Percentiles rank a stretch among this genome's conserved stretches.
phyloP scores from a whole-genome alignment of 1,284 basidiomycete species.

The Fistulinella staudtii region DNA sequence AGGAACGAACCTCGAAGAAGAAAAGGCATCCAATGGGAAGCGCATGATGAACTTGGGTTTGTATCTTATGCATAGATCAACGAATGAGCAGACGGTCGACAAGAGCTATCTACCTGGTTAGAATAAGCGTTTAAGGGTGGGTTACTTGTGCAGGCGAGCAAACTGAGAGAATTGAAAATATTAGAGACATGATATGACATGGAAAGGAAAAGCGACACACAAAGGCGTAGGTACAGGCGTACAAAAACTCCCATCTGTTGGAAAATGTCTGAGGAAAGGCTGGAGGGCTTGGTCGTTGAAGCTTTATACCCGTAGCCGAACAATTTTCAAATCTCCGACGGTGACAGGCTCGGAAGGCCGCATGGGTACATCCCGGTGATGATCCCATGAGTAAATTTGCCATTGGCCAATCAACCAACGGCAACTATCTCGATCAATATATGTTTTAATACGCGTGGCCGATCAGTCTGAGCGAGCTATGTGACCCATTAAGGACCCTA shows the following conservation, averaged over 20 bases:
- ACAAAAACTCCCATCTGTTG: conserved; percentile 36
- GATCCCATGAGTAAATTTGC: conserved; percentile 20
- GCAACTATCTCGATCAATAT: conserved; percentile 13
- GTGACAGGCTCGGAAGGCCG: conserved; percentile 18
- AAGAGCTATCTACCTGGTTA: conserved; percentile 12
- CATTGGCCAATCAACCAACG: conserved; percentile 16
- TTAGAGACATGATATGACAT: conserved; percentile 5
- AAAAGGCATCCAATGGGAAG: conserved; percentile 19
- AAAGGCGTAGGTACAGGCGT: conserved; percentile 28
- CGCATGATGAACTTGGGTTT: conserved; percentile 19
- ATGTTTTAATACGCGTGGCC: not conserved
- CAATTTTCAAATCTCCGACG: conserved; percentile 29
- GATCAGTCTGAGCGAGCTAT: too few relatives aligned
- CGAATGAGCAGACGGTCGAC: not conserved
- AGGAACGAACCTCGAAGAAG: conserved; percentile 22
- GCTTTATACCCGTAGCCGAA: conserved; percentile 21
- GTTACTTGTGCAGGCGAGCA: conserved; percentile 30
- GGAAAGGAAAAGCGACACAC: conserved; percentile 15
- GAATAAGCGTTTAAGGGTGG: conserved; percentile 26
- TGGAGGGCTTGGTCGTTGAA: not conserved
- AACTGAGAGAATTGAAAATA: conserved; percentile 16
- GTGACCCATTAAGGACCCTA: too few relatives aligned
- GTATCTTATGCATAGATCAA: conserved; percentile 16
- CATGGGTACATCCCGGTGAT: conserved; percentile 7
- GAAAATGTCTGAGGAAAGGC: conserved; percentile 22